Percentiles rank a stretch among this genome's conserved stretches.
Conservation (phyloP, 176 grass and related monocot species). For the Leersia perrieri region DNA sequence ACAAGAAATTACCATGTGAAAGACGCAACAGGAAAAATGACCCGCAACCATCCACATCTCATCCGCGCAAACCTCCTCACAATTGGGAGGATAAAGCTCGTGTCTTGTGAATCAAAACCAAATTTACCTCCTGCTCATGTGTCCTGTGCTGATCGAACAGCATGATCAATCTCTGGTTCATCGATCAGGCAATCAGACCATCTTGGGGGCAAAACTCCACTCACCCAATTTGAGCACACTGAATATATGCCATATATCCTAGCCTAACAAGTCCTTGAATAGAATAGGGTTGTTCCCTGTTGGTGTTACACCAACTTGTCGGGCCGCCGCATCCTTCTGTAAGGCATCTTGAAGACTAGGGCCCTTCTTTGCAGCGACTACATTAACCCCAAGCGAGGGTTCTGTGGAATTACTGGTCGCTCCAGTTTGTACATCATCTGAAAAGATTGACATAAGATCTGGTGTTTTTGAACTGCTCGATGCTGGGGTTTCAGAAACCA, state of each 20-base stretch:
- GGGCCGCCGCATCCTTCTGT: conserved; percentile 76
- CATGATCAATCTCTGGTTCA: conserved; percentile 12
- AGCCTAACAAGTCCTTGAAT: conserved; percentile 89
- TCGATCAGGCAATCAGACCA: neutral
- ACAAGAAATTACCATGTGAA: conserved; percentile 27
- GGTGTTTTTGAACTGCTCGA: conserved; percentile 45
- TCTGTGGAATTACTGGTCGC: conserved; percentile 23
- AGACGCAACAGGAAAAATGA: conserved; percentile 27
- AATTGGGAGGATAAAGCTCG: neutral
- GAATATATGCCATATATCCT: neutral
- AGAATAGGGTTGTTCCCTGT: conserved; percentile 91
- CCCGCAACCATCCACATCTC: conserved; percentile 30
- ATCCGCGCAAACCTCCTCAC: neutral
- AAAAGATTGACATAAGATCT: conserved; percentile 75
- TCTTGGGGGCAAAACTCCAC: neutral
- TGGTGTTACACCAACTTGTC: conserved; percentile 86
- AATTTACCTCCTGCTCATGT: conserved; percentile 19
- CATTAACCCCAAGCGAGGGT: conserved; percentile 19
- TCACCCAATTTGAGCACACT: conserved; percentile 11
- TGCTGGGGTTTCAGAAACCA: conserved; percentile 25
- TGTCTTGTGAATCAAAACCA: conserved; percentile 35
- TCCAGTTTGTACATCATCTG: conserved; percentile 39
- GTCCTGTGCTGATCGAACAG: conserved; percentile 25
- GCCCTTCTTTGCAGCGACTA: conserved; percentile 59
- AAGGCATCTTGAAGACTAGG: conserved; percentile 68